Conservation (phyloP, 495 filamentous ascomycete species). For the Penicillium atrosanguineum region DNA sequence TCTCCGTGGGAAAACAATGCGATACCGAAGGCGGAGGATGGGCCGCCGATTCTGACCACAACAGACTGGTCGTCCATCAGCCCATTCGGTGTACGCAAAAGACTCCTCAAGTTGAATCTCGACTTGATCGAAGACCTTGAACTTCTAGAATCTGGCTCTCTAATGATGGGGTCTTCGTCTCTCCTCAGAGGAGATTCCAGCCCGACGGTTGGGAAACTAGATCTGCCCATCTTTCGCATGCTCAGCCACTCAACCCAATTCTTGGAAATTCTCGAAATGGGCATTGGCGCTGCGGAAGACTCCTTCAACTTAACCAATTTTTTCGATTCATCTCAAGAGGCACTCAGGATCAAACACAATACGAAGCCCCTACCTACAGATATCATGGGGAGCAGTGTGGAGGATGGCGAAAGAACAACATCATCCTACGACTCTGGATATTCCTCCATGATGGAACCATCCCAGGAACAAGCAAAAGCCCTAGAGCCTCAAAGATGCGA, state of each 20-base stretch:
- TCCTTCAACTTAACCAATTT: too few species aligned
- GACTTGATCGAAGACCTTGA: conserved; percentile 22
- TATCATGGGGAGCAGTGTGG: background rate
- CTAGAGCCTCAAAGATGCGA: background rate
- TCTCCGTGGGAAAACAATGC: background rate
- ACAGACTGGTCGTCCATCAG: background rate
- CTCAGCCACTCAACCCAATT: conserved; percentile 19
- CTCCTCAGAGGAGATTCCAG: background rate
- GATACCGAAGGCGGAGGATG: background rate
- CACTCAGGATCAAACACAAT: background rate
- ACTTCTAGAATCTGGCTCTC: conserved; percentile 3
- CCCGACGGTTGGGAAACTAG: conserved; percentile 2
- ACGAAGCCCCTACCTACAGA: background rate
- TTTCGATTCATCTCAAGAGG: background rate
- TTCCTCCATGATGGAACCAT: background rate
- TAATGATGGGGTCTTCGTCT: background rate
- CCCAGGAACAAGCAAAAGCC: background rate
- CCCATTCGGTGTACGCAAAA: background rate
- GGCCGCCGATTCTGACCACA: background rate
- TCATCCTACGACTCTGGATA: conserved; percentile 16
- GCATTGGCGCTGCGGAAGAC: background rate
- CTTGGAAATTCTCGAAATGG: conserved; percentile 12
- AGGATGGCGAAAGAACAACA: conserved; percentile 2
- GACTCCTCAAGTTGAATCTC: conserved; percentile 12
- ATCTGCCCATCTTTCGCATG: conserved; percentile 21